Conservation (phyloP, 106 monocot species). For the Alisma plantagoaquatica region DNA sequence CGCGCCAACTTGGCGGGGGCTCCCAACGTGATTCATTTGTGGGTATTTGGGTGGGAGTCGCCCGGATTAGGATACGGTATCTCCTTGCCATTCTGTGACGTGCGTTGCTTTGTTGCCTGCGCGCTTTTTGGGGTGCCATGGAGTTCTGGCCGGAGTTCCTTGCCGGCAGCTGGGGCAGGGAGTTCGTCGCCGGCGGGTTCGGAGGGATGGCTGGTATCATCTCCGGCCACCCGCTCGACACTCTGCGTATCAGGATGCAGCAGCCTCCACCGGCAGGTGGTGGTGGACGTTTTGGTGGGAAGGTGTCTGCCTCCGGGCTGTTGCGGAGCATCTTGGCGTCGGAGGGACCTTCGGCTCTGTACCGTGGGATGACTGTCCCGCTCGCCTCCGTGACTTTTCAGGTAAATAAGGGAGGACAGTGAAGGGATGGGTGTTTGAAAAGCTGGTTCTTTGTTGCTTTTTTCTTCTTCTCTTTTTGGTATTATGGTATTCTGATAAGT, state of each 20-base stretch:
- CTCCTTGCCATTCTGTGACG: no score
- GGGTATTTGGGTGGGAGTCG: no score
- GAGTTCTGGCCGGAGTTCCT: constrained; percentile 97
- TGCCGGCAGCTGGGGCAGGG: constrained; percentile 83
- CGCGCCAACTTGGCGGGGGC: no score
- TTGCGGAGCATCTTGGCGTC: constrained; percentile 53
- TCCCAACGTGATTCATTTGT: no score
- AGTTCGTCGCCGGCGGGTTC: constrained; percentile 87
- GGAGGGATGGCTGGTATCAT: constrained; percentile 94
- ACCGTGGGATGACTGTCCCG: constrained; percentile 85
- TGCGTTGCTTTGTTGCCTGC: no score
- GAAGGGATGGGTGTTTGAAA: no score
- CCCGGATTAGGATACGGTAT: no score
- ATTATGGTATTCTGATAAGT: no score
- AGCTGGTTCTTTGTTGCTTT: no score
- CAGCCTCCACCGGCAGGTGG: constrained; percentile 28
- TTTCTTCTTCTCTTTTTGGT: no score
- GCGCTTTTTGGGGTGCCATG: constrained; percentile 31
- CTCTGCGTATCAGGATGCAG: constrained; percentile 73
- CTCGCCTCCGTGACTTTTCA: constrained; percentile 85
- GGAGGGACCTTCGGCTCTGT: constrained; percentile 75
- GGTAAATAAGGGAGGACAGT: constrained; percentile 28
- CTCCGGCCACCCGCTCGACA: constrained; percentile 80
- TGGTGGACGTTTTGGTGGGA: background rate
- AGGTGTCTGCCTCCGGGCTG: constrained; percentile 32